phyloP scores from a whole-genome alignment of 1,284 basidiomycete genomes.

The Cutaneotrichosporon mucoides region DNA sequence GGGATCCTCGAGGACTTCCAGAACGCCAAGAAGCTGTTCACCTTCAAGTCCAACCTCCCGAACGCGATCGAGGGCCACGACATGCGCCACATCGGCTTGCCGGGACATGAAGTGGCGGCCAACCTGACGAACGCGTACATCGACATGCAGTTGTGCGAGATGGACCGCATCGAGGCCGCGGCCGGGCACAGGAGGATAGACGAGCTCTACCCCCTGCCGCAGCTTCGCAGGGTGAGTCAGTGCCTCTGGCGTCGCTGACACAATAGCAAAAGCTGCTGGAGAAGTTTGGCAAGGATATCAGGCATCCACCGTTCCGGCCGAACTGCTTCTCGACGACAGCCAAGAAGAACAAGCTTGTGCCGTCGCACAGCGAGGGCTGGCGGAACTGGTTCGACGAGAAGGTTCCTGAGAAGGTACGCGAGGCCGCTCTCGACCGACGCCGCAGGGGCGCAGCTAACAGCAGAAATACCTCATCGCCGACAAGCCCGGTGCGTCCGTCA shows the following conservation, averaged over 20 bases:
- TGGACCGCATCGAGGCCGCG: constrained; percentile 25
- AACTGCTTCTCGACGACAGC: constrained; percentile 21
- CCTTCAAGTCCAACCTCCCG: neutral
- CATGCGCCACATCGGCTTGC: constrained; percentile 25
- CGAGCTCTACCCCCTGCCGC: constrained; percentile 20
- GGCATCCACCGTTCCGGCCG: neutral
- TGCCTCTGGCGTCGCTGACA: neutral
- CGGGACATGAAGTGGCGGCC: constrained; percentile 27
- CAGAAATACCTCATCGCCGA: constrained; percentile 41
- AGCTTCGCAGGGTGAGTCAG: constrained; percentile 10
- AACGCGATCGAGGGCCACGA: constrained; percentile 22
- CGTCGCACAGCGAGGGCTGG: constrained; percentile 36
- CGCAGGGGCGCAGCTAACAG: neutral
- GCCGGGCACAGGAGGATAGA: constrained; percentile 15
- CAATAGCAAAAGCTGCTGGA: neutral
- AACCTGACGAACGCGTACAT: constrained; percentile 37
- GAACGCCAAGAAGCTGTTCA: constrained; percentile 1
- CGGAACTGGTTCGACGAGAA: constrained; percentile 23
- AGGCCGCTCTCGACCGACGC: neutral
- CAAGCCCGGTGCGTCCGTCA: constrained; percentile 34
- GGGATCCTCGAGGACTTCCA: constrained; percentile 10
- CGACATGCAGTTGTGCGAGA: constrained; percentile 39
- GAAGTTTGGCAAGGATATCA: neutral
- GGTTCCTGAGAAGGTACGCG: constrained; percentile 26
- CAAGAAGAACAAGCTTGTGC: constrained; percentile 25